These are phyloP conservation scores for Leishmania lainsoni DNA, from an alignment of 208 protist genomes.

Conservation along the genomic window DNA sequence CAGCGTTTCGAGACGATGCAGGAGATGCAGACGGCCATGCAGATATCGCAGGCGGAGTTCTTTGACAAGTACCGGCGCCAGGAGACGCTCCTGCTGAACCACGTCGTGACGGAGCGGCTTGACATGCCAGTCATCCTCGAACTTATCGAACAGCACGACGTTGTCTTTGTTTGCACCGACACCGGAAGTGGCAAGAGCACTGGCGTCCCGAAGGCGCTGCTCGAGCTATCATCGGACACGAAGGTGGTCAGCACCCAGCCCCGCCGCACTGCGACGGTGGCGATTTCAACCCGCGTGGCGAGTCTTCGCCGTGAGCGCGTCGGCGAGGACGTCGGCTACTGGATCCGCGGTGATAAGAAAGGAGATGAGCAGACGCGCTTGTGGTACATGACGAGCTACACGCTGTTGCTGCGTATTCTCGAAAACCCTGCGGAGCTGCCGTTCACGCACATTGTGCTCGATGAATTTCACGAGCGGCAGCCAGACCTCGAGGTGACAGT, in stretches of 20 bases:
- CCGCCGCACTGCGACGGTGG: slow-evolving; percentile 51
- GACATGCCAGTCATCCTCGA: slow-evolving; percentile 82
- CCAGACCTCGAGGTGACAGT: slow-evolving; percentile 94
- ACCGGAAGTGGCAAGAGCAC: slow-evolving; percentile 91
- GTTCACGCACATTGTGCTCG: slow-evolving; percentile 93
- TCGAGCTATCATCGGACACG: slow-evolving; percentile 49
- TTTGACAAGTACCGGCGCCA: slow-evolving; percentile 57
- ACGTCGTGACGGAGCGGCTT: slow-evolving; percentile 65
- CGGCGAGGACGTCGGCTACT: slow-evolving; percentile 84
- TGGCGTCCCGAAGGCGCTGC: slow-evolving; percentile 78
- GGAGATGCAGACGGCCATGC: slow-evolving; percentile 60
- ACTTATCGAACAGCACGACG: slow-evolving; percentile 82
- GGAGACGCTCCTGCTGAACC: slow-evolving; percentile 46
- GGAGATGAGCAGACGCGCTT: slow-evolving; percentile 79
- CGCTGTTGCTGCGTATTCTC: slow-evolving; percentile 77
- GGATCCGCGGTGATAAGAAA: slow-evolving; percentile 82
- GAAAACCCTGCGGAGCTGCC: slow-evolving; percentile 50
- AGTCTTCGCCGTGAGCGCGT: slow-evolving; percentile 56
- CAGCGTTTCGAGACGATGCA: slow-evolving; percentile 68
- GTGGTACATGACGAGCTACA: slow-evolving; percentile 92
- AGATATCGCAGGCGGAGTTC: slow-evolving; percentile 49
- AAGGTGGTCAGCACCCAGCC: slow-evolving; percentile 55
- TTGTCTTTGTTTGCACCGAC: slow-evolving; percentile 88
- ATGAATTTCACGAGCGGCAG: slow-evolving; percentile 96
- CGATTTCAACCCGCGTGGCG: slow-evolving; percentile 74